These are phyloP conservation scores for Penicillium chermesinum DNA, from an alignment of 495 filamentous ascomycete genomes.

Conservation along the genomic window DNA sequence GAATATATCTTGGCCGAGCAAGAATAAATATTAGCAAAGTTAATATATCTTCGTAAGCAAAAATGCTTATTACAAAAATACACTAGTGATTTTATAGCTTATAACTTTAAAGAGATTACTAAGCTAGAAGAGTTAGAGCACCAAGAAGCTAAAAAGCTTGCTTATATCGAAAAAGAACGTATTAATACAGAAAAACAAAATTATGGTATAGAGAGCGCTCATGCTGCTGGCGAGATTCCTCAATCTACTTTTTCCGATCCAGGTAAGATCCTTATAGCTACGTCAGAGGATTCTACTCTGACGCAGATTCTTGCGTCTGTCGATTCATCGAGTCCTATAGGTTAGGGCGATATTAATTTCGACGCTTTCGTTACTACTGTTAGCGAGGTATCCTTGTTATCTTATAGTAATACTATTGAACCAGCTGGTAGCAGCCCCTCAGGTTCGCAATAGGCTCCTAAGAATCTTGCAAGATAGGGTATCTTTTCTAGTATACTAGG, in stretches of 20 bases:
- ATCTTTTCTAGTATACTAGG: constrained; percentile 7
- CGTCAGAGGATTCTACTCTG: background rate
- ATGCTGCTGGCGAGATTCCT: background rate
- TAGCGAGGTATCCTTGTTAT: background rate
- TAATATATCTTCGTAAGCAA: background rate
- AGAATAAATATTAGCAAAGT: background rate
- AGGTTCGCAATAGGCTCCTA: constrained; percentile 13
- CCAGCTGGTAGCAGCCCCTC: constrained; percentile 4
- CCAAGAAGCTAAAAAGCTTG: background rate
- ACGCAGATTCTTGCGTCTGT: background rate
- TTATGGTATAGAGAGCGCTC: background rate
- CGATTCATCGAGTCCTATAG: background rate
- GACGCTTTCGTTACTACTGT: background rate
- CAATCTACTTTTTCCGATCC: background rate
- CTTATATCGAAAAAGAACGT: background rate
- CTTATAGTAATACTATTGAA: constrained; percentile 1
- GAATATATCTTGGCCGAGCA: background rate
- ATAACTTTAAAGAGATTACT: background rate
- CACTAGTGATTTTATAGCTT: background rate
- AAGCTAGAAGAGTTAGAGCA: background rate
- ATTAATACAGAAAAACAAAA: background rate
- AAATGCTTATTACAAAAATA: background rate
- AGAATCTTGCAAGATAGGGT: constrained; percentile 11
- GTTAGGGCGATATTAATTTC: background rate
- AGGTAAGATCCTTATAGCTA: background rate